Evolutionary conservation across 78 protist species (phyloP).

Genomic region (Protostelium mycophagum): DNA sequence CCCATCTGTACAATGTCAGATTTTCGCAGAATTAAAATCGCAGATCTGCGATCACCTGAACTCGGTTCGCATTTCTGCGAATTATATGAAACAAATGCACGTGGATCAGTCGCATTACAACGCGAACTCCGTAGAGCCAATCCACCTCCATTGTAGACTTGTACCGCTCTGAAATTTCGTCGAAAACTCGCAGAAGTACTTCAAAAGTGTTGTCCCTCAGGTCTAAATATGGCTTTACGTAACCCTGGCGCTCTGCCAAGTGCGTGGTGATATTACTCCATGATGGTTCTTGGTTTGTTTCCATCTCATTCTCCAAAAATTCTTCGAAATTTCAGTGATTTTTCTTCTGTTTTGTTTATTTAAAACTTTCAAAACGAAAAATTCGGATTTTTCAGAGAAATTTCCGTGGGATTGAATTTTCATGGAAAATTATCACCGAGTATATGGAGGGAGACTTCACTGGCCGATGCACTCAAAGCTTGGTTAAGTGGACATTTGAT

Average conservation of each 20-base stretch:
- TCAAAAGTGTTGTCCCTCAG: not conserved
- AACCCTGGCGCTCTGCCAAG: not conserved
- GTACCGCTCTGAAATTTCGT: not conserved
- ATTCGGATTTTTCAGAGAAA: too few species aligned
- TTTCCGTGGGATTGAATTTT: too few species aligned
- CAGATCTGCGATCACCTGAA: not conserved
- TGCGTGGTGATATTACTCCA: not conserved
- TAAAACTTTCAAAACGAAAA: too few species aligned
- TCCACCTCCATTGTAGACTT: not conserved
- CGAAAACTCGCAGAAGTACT: not conserved
- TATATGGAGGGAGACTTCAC: not conserved
- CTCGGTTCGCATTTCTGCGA: not conserved
- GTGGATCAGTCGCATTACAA: not conserved
- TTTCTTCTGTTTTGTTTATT: too few species aligned
- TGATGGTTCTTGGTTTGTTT: not conserved
- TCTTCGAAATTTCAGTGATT: not conserved
- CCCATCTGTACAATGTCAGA: too few species aligned
- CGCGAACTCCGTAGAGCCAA: not conserved
- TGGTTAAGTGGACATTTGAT: not conserved
- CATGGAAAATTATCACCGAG: not conserved
- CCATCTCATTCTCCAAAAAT: not conserved
- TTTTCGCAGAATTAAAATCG: too few species aligned
- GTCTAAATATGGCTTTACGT: not conserved
- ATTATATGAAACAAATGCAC: not conserved
- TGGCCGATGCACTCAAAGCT: not conserved